Evolutionary conservation across 2,329 filamentous ascomycete genomes (phyloP), one percentile per base, ranked within the genome.

Genomic region (Alternaria ventricosa): DNA sequence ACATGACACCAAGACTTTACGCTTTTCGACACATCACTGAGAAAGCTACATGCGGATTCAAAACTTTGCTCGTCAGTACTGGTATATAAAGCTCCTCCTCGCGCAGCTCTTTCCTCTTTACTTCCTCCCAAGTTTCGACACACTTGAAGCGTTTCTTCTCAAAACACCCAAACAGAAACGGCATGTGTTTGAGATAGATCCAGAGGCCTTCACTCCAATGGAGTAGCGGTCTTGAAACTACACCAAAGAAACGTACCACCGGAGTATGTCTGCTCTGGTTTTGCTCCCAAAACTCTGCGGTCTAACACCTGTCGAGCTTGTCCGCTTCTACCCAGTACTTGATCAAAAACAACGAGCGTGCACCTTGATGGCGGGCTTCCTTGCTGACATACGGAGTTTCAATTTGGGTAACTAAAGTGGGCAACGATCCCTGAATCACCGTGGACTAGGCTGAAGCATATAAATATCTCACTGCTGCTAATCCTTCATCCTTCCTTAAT

Each of bases 171-270:
- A 3, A 10, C 25, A 3, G 9, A 27, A 27, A 10, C 3, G 25
- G 3, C 2, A 27, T 30, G 28, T 30, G 28, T 30, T 11, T 13
- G 12, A 13, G 30, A 33, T 13, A 33, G 30, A 33, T 33, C 3
- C 33, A 4, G 33, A 1, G 33, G 33, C 7, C 13, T 36, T 36
- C 3, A 33, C 2, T 36, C 15, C 1, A 36, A 36, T 3, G 4
- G n/a, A 36, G 6, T 36, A n/a, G 15, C 33, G 7, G 33, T n/a
- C 7, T n/a, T 9, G n/a, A 1, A 36, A 15, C 15, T 36, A 8
- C 15, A 36, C 13, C 5, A n/a, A n/a, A n/a, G 5, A 9, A n/a
- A 1, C 4, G 3, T 2, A 5, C 33, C 7, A 3, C 13, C 4
- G 0, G 13, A 36, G 8, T 15, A n/a, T 36, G 15, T 36, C 33